phyloP scores from a whole-genome alignment of 768 basidiomycete genomes.

The Trametes cubensis region DNA sequence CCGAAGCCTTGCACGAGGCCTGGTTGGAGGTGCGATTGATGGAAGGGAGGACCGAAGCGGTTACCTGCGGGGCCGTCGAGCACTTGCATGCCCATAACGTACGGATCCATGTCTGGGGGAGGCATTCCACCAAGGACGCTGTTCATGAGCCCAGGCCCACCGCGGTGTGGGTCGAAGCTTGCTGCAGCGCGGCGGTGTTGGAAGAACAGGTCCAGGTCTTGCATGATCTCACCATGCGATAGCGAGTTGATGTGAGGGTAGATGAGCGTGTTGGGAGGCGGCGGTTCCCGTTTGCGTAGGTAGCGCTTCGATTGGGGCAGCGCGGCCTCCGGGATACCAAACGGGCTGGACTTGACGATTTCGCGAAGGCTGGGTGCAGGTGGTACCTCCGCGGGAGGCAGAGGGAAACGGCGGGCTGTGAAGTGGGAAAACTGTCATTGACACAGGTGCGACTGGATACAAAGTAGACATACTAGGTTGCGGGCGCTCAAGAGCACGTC shows the following conservation, averaged over 20 bases:
- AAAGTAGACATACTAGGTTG: conserved; percentile 46
- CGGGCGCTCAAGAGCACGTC: conserved; percentile 76
- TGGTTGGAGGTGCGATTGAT: conserved; percentile 16
- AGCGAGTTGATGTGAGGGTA: conserved; percentile 38
- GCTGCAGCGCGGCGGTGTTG: conserved; percentile 27
- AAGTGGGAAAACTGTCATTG: conserved; percentile 1
- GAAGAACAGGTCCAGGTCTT: conserved; percentile 37
- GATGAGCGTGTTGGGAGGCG: conserved; percentile 20
- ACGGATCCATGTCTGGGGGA: conserved; percentile 27
- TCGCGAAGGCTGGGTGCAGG: conserved; percentile 67
- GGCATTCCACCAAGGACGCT: conserved; percentile 17
- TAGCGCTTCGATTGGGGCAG: conserved; percentile 20
- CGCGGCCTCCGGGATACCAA: conserved; percentile 35
- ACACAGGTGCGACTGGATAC: neutral
- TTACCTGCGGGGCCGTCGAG: conserved; percentile 26
- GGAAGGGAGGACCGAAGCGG: conserved; percentile 24
- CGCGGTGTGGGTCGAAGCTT: conserved; percentile 24
- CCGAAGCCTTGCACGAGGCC: conserved; percentile 25
- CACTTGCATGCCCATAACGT: conserved; percentile 23
- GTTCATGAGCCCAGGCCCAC: conserved; percentile 17
- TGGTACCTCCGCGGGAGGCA: conserved; percentile 51
- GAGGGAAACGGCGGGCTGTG: conserved; percentile 65
- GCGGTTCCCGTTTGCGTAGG: conserved; percentile 20
- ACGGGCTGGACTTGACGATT: conserved; percentile 62
- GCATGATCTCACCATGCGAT: conserved; percentile 33